Base-by-base conservation (phyloP, 768 basidiomycete species). In the Panus rudis region DNA sequence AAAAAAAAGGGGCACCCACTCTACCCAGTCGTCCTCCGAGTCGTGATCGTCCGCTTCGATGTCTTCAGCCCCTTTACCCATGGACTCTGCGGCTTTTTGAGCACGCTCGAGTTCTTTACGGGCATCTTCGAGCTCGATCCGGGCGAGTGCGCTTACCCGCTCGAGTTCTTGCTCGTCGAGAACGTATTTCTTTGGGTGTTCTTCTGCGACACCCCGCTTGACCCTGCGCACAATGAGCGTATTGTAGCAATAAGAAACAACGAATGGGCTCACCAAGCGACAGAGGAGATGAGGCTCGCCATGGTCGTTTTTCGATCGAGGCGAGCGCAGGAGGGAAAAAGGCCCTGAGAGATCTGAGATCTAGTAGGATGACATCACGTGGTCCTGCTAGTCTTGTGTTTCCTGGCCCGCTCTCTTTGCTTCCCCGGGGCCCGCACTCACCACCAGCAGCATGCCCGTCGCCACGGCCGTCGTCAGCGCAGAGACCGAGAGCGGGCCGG, bases 121-220 rank as follows among this genome's bases (percentile, higher is more conserved):
- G 7, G 92, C 92, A 69, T 92, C 91, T 50, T 94, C 92, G 23
- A 94, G 76, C 57, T 92, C 85, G 45, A 92, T 85, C 41, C 79
- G 68, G 12, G 92, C 91, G 20, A 99, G 74, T 17, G 82, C 73
- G 52, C 90, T 91, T 39, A 98, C 89, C 20, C 96, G 79, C 57
- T 85, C 79, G 11, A 98, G 71, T 63, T 99, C 96, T 40, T 77
- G 67, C 56, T 93, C 89, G 56, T 96, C 91, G 23, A 98, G 79
- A 40, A 85, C 73, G 63, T 98, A 98, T 68, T 87, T 91, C 57
- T 69, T 65, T 2, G 96, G 94, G 51, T 92, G 75, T 35, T 72
- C 73, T 3, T 72, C 68, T 3, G 93, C 70, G 14, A 80, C 76
- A 7, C 96, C 93, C 41, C 86, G 75, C 49, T 79, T 79, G 21